A percentile compares a stretch with the other conserved stretches of the same genome.
Evolutionary conservation across 2,329 filamentous ascomycete species (phyloP).

Genomic region (Ophiostoma ulmi): DNA sequence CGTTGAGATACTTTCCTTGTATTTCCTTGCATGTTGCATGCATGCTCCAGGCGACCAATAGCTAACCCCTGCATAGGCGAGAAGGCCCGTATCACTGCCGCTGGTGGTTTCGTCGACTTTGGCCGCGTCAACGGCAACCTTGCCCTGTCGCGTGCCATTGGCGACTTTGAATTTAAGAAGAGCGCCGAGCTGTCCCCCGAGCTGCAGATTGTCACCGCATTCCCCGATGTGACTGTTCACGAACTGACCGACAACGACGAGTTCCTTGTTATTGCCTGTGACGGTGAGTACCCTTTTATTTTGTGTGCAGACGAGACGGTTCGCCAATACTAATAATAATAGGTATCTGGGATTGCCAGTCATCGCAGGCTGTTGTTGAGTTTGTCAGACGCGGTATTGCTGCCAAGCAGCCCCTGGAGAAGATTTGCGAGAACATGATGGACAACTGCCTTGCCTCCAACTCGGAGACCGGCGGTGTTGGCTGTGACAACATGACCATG

Average conservation of each 20-base stretch:
- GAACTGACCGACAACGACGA: slow-evolving; percentile 91
- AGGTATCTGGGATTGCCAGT: slow-evolving; percentile 99
- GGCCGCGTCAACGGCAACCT: slow-evolving; percentile 98
- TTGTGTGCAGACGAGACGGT: not conserved
- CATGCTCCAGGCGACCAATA: slow-evolving; percentile 23
- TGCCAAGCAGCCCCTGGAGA: slow-evolving; percentile 87
- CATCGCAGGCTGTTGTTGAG: slow-evolving; percentile 93
- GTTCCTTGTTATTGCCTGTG: slow-evolving; percentile 87
- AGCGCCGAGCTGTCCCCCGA: slow-evolving; percentile 95
- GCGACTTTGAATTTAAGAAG: slow-evolving; percentile 99
- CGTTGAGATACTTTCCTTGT: slow-evolving; percentile 26
- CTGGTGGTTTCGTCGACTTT: slow-evolving; percentile 96
- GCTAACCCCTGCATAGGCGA: slow-evolving; percentile 56
- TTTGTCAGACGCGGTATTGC: slow-evolving; percentile 95
- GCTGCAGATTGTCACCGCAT: slow-evolving; percentile 96
- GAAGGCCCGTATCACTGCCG: slow-evolving; percentile 91
- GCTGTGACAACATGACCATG: slow-evolving; percentile 99
- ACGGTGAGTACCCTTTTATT: slow-evolving; percentile 57
- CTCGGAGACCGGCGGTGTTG: slow-evolving; percentile 94
- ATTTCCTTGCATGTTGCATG: not conserved
- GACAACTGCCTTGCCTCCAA: slow-evolving; percentile 98
- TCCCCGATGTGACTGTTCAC: slow-evolving; percentile 87
- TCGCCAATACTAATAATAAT: slow-evolving; percentile 1
- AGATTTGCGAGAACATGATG: slow-evolving; percentile 99
- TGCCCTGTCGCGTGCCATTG: slow-evolving; percentile 91